phyloP scores from a whole-genome alignment of 169 alveolate species.

The Cryptosporidium sp. region DNA sequence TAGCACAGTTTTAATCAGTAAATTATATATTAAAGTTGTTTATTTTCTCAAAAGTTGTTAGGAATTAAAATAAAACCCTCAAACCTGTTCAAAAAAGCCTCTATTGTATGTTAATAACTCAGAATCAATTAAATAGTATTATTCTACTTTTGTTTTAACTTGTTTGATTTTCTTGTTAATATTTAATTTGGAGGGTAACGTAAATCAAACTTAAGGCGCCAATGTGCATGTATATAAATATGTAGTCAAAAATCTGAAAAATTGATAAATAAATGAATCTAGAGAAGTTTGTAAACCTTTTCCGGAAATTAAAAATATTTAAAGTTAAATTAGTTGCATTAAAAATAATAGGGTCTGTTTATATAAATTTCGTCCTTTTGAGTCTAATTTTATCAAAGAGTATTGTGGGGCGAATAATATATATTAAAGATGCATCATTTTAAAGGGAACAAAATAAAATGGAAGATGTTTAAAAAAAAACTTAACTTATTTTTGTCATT shows the following conservation, averaged over 20 bases:
- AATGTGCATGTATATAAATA: neutral
- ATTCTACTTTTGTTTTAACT: neutral
- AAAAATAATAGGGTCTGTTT: neutral
- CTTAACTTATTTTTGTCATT: neutral
- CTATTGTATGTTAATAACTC: neutral
- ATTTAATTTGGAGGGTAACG: slow-evolving; percentile 1
- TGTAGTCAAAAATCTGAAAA: slow-evolving; percentile 15
- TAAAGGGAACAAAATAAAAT: neutral
- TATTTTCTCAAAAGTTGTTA: neutral
- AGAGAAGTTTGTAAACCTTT: neutral
- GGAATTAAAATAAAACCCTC: neutral
- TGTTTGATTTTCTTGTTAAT: neutral
- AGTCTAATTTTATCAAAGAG: neutral
- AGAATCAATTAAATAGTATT: neutral
- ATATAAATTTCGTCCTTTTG: neutral
- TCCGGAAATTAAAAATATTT: neutral
- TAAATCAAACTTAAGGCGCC: neutral
- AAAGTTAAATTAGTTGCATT: neutral
- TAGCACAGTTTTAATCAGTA: neutral
- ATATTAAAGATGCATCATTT: neutral
- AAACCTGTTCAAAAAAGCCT: neutral
- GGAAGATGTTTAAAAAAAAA: neutral
- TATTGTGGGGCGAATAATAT: neutral
- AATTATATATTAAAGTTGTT: too few species aligned
- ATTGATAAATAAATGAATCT: neutral